Evolutionary conservation across 2,329 filamentous ascomycete genomes (phyloP).

Genomic region (Lachnellula cervina): DNA sequence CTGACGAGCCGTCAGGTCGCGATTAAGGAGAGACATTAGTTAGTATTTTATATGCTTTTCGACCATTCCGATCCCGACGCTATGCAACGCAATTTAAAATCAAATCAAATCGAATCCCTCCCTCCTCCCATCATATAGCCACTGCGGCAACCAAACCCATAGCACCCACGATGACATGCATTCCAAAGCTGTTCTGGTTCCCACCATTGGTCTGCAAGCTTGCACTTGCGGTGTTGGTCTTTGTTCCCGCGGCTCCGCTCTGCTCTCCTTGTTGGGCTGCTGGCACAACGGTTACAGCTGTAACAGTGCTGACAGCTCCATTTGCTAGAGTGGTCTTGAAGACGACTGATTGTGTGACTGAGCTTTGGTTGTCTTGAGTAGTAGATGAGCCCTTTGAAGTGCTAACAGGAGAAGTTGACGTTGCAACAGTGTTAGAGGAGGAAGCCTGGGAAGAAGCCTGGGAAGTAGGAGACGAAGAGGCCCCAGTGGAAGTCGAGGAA

Average conservation of each 20-base stretch:
- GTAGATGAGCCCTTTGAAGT: not conserved
- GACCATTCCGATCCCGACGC: conserved; percentile 12
- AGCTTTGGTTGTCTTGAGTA: conserved; percentile 7
- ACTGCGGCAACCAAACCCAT: conserved; percentile 16
- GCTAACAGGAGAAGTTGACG: conserved; percentile 8
- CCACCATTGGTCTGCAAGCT: conserved; percentile 25
- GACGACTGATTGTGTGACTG: conserved; percentile 22
- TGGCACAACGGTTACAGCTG: conserved; percentile 24
- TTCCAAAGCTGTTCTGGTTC: conserved; percentile 8
- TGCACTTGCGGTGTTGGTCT: conserved; percentile 13
- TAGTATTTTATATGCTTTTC: conserved; percentile 8
- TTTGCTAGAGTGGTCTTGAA: conserved; percentile 25
- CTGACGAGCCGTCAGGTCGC: not conserved
- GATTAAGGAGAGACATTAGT: conserved; percentile 28
- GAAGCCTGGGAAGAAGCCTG: conserved; percentile 11
- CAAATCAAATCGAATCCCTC: conserved; percentile 1
- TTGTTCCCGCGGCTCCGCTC: conserved; percentile 5
- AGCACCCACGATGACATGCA: conserved; percentile 22
- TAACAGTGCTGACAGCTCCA: conserved; percentile 24
- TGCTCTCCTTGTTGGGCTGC: conserved; percentile 13
- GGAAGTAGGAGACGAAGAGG: conserved; percentile 8
- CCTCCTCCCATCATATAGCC: conserved; percentile 13
- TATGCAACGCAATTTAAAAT: conserved; percentile 19
- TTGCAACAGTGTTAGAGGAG: conserved; percentile 9
- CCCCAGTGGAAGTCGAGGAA: conserved; percentile 13